A percentile compares a stretch with the other conserved stretches of the same genome.
phyloP scores from a whole-genome alignment of 495 filamentous ascomycete genomes.

The Penicillium robsamsonii region DNA sequence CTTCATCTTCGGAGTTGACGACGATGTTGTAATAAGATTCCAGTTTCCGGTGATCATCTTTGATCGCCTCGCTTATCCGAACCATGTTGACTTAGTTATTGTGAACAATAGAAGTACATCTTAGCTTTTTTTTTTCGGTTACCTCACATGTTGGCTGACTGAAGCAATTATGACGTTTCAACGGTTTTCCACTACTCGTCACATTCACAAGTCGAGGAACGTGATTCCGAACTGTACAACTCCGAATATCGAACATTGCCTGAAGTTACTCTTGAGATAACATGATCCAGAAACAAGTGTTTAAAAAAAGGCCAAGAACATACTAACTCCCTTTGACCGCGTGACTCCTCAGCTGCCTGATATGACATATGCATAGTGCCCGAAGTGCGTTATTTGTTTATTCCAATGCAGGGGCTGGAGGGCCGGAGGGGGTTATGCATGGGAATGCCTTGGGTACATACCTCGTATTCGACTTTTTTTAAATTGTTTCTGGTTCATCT shows the following conservation, averaged over 20 bases:
- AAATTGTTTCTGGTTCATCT: not conserved
- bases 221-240: constrained; percentile 4
- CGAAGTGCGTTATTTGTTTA: not conserved
- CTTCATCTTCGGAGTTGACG: constrained; percentile 44
- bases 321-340: not conserved
- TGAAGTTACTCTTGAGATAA: not conserved
- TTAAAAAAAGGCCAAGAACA: not conserved
- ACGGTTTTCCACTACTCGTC: not conserved
- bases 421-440: not conserved
- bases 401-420: not conserved
- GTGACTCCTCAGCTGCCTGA: constrained; percentile 1
- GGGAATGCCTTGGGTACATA: not conserved
- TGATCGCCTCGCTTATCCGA: constrained; percentile 24
- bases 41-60: constrained; percentile 58
- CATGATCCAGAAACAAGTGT: not conserved
- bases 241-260: not conserved
- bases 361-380: not conserved
- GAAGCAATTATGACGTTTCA: constrained; percentile 7
- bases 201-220: constrained; percentile 2
- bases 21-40: constrained; percentile 57
- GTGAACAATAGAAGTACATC: not conserved
- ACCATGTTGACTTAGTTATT: constrained; percentile 11
- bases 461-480: not conserved
- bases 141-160: not conserved
- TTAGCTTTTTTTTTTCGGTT: not conserved